phyloP scores from a whole-genome alignment of 805 yeast genomes.

The Kregervanrija pseudodelftensis region DNA sequence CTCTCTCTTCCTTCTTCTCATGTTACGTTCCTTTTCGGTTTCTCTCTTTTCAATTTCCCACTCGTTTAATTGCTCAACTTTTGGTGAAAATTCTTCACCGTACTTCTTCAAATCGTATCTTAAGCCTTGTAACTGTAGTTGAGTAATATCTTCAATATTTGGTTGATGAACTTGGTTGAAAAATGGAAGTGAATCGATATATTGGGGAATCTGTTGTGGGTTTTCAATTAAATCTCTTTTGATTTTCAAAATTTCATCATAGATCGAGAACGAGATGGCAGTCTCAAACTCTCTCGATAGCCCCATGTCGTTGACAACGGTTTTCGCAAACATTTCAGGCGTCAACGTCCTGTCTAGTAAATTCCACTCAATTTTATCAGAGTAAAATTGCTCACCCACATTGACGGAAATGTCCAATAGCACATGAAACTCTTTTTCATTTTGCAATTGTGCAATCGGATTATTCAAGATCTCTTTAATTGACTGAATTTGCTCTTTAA shows the following conservation, averaged over 20 bases:
- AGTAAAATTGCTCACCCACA: slow-evolving; percentile 74
- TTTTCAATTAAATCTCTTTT: slow-evolving; percentile 75
- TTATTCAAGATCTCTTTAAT: slow-evolving; percentile 56
- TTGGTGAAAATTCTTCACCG: slow-evolving; percentile 84
- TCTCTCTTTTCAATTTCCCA: slow-evolving; percentile 95
- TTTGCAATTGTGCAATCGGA: slow-evolving; percentile 44
- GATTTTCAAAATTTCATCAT: slow-evolving; percentile 69
- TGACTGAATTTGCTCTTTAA: slow-evolving; percentile 76
- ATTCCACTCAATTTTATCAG: slow-evolving; percentile 96
- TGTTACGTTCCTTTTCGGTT: slow-evolving; percentile 86
- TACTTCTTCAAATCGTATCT: slow-evolving; percentile 69
- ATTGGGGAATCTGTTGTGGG: slow-evolving; percentile 28
- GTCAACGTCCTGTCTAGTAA: slow-evolving; percentile 45
- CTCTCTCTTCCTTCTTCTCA: slow-evolving; percentile 89
- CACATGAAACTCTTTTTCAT: slow-evolving; percentile 55
- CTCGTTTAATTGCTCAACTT: slow-evolving; percentile 75
- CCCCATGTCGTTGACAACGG: slow-evolving; percentile 80
- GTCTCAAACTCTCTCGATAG: slow-evolving; percentile 79
- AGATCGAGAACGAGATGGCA: slow-evolving; percentile 80
- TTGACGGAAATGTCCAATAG: slow-evolving; percentile 76
- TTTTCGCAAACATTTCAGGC: slow-evolving; percentile 79
- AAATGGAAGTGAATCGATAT: slow-evolving; percentile 29
- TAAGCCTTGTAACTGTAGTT: slow-evolving; percentile 35
- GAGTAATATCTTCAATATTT: slow-evolving; percentile 10
- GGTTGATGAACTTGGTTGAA: slow-evolving; percentile 28